Base-by-base conservation (phyloP, 306 rosid species). In the barrel medic (Medicago truncatula) region DNA sequence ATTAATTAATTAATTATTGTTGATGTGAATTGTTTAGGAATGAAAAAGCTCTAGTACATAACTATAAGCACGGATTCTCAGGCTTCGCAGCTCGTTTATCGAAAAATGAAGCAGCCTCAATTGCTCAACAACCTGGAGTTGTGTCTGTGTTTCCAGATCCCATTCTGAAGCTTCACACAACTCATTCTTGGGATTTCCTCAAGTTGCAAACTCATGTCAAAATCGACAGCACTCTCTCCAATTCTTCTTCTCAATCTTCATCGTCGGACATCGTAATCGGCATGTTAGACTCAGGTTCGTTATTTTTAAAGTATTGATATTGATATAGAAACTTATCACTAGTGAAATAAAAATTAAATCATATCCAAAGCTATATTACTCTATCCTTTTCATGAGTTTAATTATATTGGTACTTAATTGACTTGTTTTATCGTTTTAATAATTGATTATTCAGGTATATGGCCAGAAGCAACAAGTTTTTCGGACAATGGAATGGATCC, bases 101-200 rank as follows among this genome's bases (percentile, higher is more conserved):
- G 0, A 71, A 87, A 76, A 77, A 85, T 34, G 97, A 94, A 44
- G 94, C 96, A n/a, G 6, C 1, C 0, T 80, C 82, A 12, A 86
- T 91, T n/a, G 85, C 88, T 39, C 21, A 74, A 9, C 84, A 77
- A 39, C 85, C 92, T 0, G 94, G 97, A 54, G 98, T 94, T 3
- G 89, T 94, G 9, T 94, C 97, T 52, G 97, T 94, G 9, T 91
- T 94, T 17, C 90, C 83, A 8, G 94, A 94, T 67, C 91, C 92
- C 2, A 1, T 86, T 7, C 17, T 94, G 0, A 63, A 90, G 65
- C 91, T 94, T 23, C 91, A 94, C 86, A 91, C 94, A 6, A 94
- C 98, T 71, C 97, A 76, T 75, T 94, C 97, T 0, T 94, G 98
- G 98, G 93, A 89, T 23, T 94, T 94, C 69, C 85, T 94, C 57